phyloP scores from a whole-genome alignment of 768 basidiomycete genomes.

The Vararia minispora region DNA sequence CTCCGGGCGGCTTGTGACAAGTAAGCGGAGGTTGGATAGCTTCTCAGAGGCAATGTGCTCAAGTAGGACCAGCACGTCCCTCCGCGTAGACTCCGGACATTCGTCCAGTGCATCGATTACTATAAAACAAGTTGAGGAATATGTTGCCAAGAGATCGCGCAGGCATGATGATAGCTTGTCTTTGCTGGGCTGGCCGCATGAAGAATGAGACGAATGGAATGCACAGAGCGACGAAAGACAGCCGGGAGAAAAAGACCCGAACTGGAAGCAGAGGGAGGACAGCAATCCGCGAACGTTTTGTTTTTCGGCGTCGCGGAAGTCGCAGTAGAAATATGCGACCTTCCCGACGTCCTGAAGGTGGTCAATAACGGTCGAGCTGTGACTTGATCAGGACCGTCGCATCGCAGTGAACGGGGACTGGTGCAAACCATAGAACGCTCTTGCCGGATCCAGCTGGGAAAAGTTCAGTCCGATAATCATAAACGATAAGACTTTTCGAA shows the following conservation, averaged over 20 bases:
- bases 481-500: neutral
- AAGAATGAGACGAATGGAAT: no score
- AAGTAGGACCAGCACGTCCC: neutral
- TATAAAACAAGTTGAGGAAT: no score
- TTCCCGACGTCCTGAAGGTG: neutral
- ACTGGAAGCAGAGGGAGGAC: neutral
- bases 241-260: no score
- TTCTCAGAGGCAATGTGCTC: neutral
- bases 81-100: conserved; percentile 1
- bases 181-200: no score
- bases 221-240: no score
- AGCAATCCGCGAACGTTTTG: conserved; percentile 1
- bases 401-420: no score
- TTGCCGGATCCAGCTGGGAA: conserved; percentile 6
- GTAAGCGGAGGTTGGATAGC: neutral
- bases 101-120: conserved; percentile 4
- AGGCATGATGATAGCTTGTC: no score
- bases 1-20: conserved; percentile 1
- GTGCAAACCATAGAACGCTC: neutral
- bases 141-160: no score
- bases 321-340: conserved; percentile 2
- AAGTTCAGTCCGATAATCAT: neutral
- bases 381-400: neutral
- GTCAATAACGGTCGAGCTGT: neutral
- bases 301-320: neutral